These are phyloP conservation scores for Epichloe amarillans DNA, from an alignment of 2,329 filamentous ascomycete genomes.

Conservation along the genomic window DNA sequence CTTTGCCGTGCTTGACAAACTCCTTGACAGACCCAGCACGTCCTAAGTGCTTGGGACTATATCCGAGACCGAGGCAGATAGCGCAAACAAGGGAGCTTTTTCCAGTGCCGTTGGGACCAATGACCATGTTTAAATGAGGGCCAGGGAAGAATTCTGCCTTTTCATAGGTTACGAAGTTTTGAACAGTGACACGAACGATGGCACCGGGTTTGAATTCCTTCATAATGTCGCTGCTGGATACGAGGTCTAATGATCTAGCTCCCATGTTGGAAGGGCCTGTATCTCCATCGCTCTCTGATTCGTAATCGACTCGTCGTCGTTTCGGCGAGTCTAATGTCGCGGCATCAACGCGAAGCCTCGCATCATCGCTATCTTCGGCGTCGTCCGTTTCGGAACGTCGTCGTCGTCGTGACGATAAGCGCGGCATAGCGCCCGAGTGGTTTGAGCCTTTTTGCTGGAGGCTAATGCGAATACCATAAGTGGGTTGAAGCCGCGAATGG, in stretches of 20 bases:
- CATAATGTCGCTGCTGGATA: constrained; percentile 8
- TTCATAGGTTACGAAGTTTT: constrained; percentile 91
- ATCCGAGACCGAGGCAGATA: constrained; percentile 86
- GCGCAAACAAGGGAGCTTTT: constrained; percentile 97
- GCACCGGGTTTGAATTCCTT: constrained; percentile 56
- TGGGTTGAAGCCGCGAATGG: not conserved
- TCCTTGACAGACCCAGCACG: constrained; percentile 74
- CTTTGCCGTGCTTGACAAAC: constrained; percentile 82
- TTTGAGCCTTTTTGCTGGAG: not conserved
- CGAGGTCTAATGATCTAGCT: constrained; percentile 6
- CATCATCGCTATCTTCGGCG: constrained; percentile 21
- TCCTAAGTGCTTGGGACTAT: constrained; percentile 67
- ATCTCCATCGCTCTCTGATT: constrained; percentile 10
- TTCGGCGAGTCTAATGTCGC: constrained; percentile 20
- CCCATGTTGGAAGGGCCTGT: constrained; percentile 6
- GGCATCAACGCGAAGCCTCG: constrained; percentile 12
- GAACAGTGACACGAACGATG: constrained; percentile 74
- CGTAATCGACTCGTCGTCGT: constrained; percentile 20
- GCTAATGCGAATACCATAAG: not conserved
- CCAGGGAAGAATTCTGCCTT: constrained; percentile 83
- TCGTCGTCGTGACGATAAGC: constrained; percentile 24
- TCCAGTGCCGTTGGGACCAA: constrained; percentile 95
- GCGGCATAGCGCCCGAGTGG: constrained; percentile 14
- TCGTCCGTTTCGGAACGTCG: constrained; percentile 29
- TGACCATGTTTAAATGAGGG: constrained; percentile 93